A percentile compares a stretch with the other conserved stretches of the same genome.
These are phyloP conservation scores for Boletus semigastroideus DNA, from an alignment of 1,284 basidiomycete species.

Conservation along the genomic window DNA sequence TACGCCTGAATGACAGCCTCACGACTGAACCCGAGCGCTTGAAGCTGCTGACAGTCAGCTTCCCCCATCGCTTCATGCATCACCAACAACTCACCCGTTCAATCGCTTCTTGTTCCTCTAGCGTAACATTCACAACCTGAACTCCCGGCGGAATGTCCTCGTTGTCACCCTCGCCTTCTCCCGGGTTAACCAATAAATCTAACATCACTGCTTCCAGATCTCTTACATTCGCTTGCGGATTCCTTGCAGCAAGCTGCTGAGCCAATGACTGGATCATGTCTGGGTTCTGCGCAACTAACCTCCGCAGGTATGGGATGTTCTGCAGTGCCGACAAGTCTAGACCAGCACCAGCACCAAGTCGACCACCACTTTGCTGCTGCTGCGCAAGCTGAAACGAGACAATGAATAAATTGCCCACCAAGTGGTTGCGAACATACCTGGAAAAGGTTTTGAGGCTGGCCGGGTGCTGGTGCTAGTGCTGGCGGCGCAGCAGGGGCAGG, in stretches of 20 bases:
- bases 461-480: slow-evolving; percentile 28
- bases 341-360: slow-evolving; percentile 34
- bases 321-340: slow-evolving; percentile 53
- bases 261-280: slow-evolving; percentile 74
- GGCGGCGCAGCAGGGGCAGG: slow-evolving; percentile 35
- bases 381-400: slow-evolving; percentile 57
- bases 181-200: slow-evolving; percentile 54
- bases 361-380: slow-evolving; percentile 52
- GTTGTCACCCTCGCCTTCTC: slow-evolving; percentile 42
- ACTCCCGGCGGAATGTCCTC: slow-evolving; percentile 21
- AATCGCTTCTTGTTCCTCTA: slow-evolving; percentile 85
- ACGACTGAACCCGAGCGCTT: slow-evolving; percentile 83
- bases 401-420: not conserved
- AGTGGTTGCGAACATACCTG: slow-evolving; percentile 45
- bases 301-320: slow-evolving; percentile 65
- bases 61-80: not conserved
- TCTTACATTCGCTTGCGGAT: slow-evolving; percentile 69
- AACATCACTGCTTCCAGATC: slow-evolving; percentile 76
- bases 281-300: slow-evolving; percentile 76
- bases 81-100: slow-evolving; percentile 61
- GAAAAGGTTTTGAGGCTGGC: slow-evolving; percentile 71
- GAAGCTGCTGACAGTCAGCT: slow-evolving; percentile 50
- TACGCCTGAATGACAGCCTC: slow-evolving; percentile 82
- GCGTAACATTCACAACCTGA: slow-evolving; percentile 75
- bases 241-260: slow-evolving; percentile 74